Percentiles rank a stretch among this genome's conserved stretches.
Conservation (phyloP, 2,329 filamentous ascomycete species). For the Hypoxylon sp. region DNA sequence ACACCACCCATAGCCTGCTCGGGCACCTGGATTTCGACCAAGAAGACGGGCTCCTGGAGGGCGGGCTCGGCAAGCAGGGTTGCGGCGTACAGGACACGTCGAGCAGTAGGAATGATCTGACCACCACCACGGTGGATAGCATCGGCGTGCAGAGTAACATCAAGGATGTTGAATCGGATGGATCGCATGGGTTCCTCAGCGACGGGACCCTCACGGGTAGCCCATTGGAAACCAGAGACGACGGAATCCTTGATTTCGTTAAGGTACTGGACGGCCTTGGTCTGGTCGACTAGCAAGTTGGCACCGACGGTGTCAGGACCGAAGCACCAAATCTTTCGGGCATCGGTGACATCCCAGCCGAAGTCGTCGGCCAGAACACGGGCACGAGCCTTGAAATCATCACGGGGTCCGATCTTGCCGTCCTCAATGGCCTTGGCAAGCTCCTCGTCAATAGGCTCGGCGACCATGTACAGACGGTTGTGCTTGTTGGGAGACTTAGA, state of each 20-base stretch:
- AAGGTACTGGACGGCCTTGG: conserved; percentile 99
- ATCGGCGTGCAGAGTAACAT: conserved; percentile 99
- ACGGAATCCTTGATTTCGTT: conserved; percentile 99
- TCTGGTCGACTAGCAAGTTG: conserved; percentile 99
- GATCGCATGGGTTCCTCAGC: conserved; percentile 98
- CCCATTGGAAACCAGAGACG: conserved; percentile 99
- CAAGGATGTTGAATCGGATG: conserved; percentile 98
- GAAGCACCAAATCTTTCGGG: conserved; percentile 99
- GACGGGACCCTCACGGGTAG: conserved; percentile 95
- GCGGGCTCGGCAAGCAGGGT: conserved; percentile 90
- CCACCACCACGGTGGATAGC: conserved; percentile 99
- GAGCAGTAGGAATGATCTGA: conserved; percentile 97
- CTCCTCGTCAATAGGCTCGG: conserved; percentile 92
- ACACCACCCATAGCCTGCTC: conserved; percentile 99
- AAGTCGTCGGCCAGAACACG: conserved; percentile 96
- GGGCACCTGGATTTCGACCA: conserved; percentile 99
- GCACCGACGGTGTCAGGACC: conserved; percentile 97
- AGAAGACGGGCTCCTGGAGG: conserved; percentile 97
- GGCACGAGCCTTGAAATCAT: conserved; percentile 99
- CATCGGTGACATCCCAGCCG: conserved; percentile 99
- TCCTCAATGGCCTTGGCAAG: conserved; percentile 89
- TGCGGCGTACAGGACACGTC: conserved; percentile 96
- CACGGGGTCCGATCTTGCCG: conserved; percentile 93
- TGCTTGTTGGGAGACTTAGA: conserved; percentile 99
- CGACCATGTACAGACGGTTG: conserved; percentile 99